Conservation (phyloP, 176 grass and related monocot genomes). For the Sorghum bicolor region Sorghum_bicolor_NCBIv3 NC_012870.2:73069501-73070000, state of each 20-base stretch:
- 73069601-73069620: constrained; percentile 82
- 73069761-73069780: constrained; percentile 37
- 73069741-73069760: constrained; percentile 62
- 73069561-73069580: constrained; percentile 37
- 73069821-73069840: background rate
- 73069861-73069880: background rate
- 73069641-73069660: constrained; percentile 65
- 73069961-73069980: background rate
- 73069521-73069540: constrained; percentile 46
- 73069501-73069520: constrained; percentile 38
- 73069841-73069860: background rate
- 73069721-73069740: constrained; percentile 86
- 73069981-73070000: background rate
- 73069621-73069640: constrained; percentile 44
- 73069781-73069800: background rate
- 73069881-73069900: background rate
- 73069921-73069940: background rate
- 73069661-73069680: constrained; percentile 83
- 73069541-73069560: constrained; percentile 43
- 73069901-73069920: background rate
- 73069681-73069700: constrained; percentile 88
- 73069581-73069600: constrained; percentile 78
- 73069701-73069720: constrained; percentile 84
- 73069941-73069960: background rate
- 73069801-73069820: background rate